phyloP scores from a whole-genome alignment of 495 filamentous ascomycete genomes.

The Trichoderma asperelloides region DNA sequence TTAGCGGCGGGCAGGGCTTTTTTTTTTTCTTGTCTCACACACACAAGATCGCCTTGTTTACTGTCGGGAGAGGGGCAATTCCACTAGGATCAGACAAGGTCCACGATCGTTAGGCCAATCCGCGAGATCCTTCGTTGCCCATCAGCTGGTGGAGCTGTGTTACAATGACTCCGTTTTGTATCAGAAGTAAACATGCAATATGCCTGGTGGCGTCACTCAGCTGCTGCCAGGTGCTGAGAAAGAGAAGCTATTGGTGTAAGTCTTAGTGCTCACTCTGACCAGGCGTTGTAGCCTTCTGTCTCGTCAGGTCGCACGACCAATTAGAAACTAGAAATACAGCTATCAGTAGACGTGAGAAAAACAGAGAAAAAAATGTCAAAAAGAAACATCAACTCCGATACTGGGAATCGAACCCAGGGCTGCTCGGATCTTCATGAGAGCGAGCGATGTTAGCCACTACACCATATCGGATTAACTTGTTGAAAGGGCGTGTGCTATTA shows the following conservation, averaged over 20 bases:
- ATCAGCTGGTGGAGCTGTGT: neutral
- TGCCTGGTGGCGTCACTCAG: neutral
- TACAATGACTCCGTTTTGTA: neutral
- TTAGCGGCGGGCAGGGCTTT: too few relatives aligned
- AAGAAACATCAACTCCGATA: neutral
- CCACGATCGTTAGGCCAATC: neutral
- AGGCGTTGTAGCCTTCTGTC: too few relatives aligned
- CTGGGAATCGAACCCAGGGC: constrained; percentile 8
- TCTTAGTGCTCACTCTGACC: neutral
- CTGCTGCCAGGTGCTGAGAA: too few relatives aligned
- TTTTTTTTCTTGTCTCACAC: too few relatives aligned
- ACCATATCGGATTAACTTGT: neutral
- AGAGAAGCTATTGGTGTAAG: neutral
- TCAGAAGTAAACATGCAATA: neutral
- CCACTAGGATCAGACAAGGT: too few relatives aligned
- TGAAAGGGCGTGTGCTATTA: neutral
- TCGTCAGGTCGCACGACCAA: too few relatives aligned
- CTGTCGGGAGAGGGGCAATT: neutral
- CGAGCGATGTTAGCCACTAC: constrained; percentile 8
- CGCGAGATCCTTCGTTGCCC: neutral
- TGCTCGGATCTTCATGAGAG: constrained; percentile 6
- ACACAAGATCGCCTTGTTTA: too few relatives aligned
- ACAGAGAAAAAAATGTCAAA: neutral
- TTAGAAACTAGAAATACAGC: too few relatives aligned
- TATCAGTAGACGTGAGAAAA: neutral